A percentile compares a stretch with the other conserved stretches of the same genome.
phyloP scores from a whole-genome alignment of 257 asterid species.

The Salvia hispanica region DNA sequence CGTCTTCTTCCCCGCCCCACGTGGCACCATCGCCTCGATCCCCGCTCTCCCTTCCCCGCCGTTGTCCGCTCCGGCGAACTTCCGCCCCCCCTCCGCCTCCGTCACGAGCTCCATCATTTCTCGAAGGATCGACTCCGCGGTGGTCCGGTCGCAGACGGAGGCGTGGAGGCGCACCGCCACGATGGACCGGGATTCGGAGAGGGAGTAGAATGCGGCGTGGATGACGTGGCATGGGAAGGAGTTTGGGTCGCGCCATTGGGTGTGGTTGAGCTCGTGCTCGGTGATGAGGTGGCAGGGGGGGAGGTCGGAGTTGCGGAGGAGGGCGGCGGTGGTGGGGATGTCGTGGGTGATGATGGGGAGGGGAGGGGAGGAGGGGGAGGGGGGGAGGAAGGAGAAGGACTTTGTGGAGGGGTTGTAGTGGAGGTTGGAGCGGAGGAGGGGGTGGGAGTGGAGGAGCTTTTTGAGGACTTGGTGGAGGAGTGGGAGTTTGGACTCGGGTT shows the following conservation, averaged over 20 bases:
- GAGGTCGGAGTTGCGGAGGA: slow-evolving; percentile 32
- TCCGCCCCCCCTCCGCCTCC: slow-evolving; percentile 23
- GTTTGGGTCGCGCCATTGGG: slow-evolving; percentile 48
- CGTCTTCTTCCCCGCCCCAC: slow-evolving; percentile 28
- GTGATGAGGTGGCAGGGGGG: slow-evolving; percentile 47
- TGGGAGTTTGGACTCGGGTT: slow-evolving; percentile 30
- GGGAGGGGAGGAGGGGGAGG: slow-evolving; percentile 19
- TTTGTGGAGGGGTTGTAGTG: slow-evolving; percentile 48
- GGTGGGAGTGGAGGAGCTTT: slow-evolving; percentile 50
- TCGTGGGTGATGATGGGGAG: slow-evolving; percentile 35
- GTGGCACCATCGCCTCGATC: slow-evolving; percentile 23
- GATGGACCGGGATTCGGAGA: not conserved
- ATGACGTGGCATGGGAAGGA: slow-evolving; percentile 47
- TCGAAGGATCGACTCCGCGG: slow-evolving; percentile 24
- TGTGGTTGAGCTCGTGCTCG: slow-evolving; percentile 62
- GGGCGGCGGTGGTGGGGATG: slow-evolving; percentile 32
- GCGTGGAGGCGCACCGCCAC: slow-evolving; percentile 26
- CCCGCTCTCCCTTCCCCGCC: slow-evolving; percentile 17
- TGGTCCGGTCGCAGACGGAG: slow-evolving; percentile 22
- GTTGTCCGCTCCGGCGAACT: not conserved
- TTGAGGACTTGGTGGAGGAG: slow-evolving; percentile 36
- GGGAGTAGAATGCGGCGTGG: slow-evolving; percentile 29
- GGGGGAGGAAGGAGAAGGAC: slow-evolving; percentile 40
- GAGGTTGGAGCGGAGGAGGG: slow-evolving; percentile 54
- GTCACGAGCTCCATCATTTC: slow-evolving; percentile 29